Percentiles rank a stretch among this genome's conserved stretches.
Conservation (phyloP, 2,329 filamentous ascomycete genomes). For the Alternaria arborescens region DNA sequence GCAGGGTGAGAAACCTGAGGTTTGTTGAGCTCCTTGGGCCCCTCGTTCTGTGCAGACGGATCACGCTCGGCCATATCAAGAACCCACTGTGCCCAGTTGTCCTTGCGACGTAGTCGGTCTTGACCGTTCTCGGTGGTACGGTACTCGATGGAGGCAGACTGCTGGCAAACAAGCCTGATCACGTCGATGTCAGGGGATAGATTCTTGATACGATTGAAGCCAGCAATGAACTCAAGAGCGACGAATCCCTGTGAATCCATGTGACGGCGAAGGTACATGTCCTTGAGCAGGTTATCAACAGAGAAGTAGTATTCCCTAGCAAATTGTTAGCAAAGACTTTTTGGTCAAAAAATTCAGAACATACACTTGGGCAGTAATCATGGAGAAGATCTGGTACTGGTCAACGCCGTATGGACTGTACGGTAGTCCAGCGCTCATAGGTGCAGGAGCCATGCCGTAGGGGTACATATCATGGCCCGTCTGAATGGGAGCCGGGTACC, state of each 20-base stretch:
- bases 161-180: constrained; percentile 77
- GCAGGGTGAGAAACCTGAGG: constrained; percentile 52
- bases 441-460: constrained; percentile 63
- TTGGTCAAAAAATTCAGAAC: constrained; percentile 21
- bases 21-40: constrained; percentile 61
- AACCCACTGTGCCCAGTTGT: constrained; percentile 84
- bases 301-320: constrained; percentile 95
- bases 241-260: constrained; percentile 98
- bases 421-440: constrained; percentile 64
- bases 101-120: constrained; percentile 77
- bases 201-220: constrained; percentile 84
- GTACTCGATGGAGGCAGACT: constrained; percentile 77
- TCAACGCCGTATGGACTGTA: constrained; percentile 66
- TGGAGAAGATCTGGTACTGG: constrained; percentile 63
- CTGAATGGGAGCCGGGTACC: constrained; percentile 55
- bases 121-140: constrained; percentile 76
- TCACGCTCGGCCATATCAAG: constrained; percentile 76
- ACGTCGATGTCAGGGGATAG: constrained; percentile 76
- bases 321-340: constrained; percentile 39
- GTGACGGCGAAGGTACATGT: constrained; percentile 83
- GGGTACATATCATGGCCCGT: constrained; percentile 64
- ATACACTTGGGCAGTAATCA: constrained; percentile 69
- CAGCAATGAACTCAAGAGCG: constrained; percentile 76
- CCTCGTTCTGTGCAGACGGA: constrained; percentile 75
- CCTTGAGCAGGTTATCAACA: constrained; percentile 92